Evolutionary conservation across 345 rosid species (phyloP).

Genomic region (Fremontodendron californicum): DNA sequence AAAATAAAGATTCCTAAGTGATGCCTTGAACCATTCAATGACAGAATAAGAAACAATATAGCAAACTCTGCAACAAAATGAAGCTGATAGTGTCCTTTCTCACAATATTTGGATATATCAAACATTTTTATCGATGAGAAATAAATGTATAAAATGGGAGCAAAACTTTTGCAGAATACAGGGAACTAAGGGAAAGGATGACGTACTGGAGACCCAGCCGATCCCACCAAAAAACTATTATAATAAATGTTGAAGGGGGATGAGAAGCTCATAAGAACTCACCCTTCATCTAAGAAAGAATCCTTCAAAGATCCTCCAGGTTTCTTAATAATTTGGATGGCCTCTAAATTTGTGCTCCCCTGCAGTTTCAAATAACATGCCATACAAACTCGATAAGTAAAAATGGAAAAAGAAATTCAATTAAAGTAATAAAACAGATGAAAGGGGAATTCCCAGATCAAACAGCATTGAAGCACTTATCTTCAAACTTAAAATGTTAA

Average conservation of each 20-base stretch:
- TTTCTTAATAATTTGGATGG: conserved; percentile 95
- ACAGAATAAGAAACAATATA: neutral
- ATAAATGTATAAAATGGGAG: neutral
- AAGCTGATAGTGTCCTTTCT: neutral
- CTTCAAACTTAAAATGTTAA: neutral
- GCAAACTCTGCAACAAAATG: neutral
- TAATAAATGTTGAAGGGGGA: neutral
- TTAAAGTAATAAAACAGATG: neutral
- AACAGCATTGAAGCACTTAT: neutral
- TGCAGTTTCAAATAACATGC: conserved; percentile 27
- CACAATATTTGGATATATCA: neutral
- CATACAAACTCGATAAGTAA: neutral
- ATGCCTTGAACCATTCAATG: neutral
- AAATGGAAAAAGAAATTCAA: neutral
- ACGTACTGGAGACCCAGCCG: neutral
- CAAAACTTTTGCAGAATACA: neutral
- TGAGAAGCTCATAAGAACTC: conserved; percentile 14
- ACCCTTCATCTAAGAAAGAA: conserved; percentile 99
- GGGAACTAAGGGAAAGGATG: neutral
- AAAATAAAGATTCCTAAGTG: neutral
- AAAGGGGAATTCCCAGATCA: neutral
- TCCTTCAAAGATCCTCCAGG: conserved; percentile 93
- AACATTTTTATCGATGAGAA: neutral
- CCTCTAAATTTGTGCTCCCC: conserved; percentile 97
- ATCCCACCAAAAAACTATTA: neutral